A percentile compares a stretch with the other conserved stretches of the same genome.
These are phyloP conservation scores for Desmodesmus armatus DNA, from an alignment of 139 green algal genomes.

Conservation along the genomic window DNA sequence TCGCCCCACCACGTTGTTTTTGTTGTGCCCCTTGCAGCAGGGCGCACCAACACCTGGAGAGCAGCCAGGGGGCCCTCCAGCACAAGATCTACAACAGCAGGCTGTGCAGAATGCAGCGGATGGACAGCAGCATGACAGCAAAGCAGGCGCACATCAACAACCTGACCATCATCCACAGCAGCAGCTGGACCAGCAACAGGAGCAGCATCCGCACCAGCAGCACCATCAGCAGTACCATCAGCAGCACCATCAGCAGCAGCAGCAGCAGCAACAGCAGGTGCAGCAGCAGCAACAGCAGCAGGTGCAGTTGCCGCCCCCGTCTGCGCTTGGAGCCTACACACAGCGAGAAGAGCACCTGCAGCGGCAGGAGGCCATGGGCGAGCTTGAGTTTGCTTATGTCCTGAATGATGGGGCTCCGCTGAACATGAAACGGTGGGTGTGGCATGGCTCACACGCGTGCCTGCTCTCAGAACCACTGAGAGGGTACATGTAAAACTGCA, in stretches of 20 bases:
- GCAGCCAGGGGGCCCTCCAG: too few species aligned
- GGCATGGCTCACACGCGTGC: too few species aligned
- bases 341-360: slow-evolving; percentile 72
- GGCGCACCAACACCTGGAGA: too few species aligned
- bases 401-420: slow-evolving; percentile 69
- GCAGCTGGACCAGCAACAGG: slow-evolving; percentile 16
- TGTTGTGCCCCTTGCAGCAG: too few species aligned
- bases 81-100: too few species aligned
- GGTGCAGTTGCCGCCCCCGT: background rate
- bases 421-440: slow-evolving; percentile 63
- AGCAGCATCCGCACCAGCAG: slow-evolving; percentile 23
- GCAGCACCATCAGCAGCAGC: slow-evolving; percentile 18
- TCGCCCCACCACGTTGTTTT: too few species aligned
- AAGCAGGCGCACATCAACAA: background rate
- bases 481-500: too few species aligned
- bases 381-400: slow-evolving; percentile 79
- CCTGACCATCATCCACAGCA: background rate
- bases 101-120: too few species aligned
- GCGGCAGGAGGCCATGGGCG: slow-evolving; percentile 68
- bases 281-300: slow-evolving; percentile 37
- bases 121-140: background rate
- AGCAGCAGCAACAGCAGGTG: slow-evolving; percentile 27
- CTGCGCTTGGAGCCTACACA: slow-evolving; percentile 55
- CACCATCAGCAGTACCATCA: slow-evolving; percentile 1
- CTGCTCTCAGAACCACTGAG: too few species aligned